Conservation (phyloP, 352 stramenopile genomes). For the Phytophthora pinifolia region DNA sequence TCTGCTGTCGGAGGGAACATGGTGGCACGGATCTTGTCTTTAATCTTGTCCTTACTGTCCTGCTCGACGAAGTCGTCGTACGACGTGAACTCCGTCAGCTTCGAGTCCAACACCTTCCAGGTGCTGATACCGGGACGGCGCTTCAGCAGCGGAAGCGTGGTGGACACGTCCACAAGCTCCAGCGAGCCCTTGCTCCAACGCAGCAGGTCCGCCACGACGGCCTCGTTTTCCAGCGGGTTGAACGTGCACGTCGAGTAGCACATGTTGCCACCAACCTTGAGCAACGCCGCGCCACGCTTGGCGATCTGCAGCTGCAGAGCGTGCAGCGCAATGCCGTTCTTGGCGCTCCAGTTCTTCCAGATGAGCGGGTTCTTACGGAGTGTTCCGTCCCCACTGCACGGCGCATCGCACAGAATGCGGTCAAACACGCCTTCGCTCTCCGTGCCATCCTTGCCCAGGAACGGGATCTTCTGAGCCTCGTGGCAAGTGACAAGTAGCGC, state of each 20-base stretch:
- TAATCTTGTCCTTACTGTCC: conserved; percentile 63
- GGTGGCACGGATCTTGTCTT: conserved; percentile 77
- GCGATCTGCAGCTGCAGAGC: conserved; percentile 96
- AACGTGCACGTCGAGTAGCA: conserved; percentile 98
- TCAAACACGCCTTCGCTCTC: conserved; percentile 93
- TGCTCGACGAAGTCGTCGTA: conserved; percentile 65
- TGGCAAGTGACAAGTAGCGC: conserved; percentile 95
- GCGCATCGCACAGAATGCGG: conserved; percentile 98
- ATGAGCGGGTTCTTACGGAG: conserved; percentile 98
- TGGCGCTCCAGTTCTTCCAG: conserved; percentile 94
- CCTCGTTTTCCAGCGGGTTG: conserved; percentile 99
- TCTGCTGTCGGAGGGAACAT: conserved; percentile 91
- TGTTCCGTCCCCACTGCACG: conserved; percentile 98
- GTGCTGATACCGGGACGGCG: conserved; percentile 82
- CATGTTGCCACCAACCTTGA: conserved; percentile 93
- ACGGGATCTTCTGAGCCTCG: conserved; percentile 96
- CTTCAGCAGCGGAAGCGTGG: conserved; percentile 81
- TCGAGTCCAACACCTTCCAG: conserved; percentile 94
- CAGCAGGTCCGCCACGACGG: conserved; percentile 97
- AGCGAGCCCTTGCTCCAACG: conserved; percentile 88
- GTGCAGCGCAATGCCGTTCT: conserved; percentile 93
- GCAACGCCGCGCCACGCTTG: conserved; percentile 87
- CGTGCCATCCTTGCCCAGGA: conserved; percentile 68
- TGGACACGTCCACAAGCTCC: conserved; percentile 91
- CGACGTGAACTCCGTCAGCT: conserved; percentile 76